Base-by-base conservation (phyloP, 2,329 filamentous ascomycete species). In the Apiospora phragmitis region DNA sequence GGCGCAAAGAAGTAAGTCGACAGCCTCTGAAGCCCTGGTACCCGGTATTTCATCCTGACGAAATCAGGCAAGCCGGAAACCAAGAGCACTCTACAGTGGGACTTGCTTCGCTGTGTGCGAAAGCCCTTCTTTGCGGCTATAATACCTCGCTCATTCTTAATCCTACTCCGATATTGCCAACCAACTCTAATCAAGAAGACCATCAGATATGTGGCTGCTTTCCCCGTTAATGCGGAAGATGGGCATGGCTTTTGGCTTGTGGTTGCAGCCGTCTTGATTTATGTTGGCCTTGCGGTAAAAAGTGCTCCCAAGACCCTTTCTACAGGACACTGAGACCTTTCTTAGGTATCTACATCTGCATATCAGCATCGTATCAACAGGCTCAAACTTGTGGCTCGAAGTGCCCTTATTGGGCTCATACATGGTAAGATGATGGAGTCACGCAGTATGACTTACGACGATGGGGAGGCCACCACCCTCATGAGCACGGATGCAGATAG, bases 401-500 rank as follows among this genome's bases (percentile, higher is more conserved):
- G 80, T 11, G 77, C 79, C 0, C 78, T 82, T 0, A 75, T 82
- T 5, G 79, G 78, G 0, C 75, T 85, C 1, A 81, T 81, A 66
- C 77, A 84, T 69, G 67, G 78, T 32, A 80, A 80, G 47, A 76
- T 75, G 0, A 73, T 83, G n/a, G 7, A 3, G 5, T 24, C 2
- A 2, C 16, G 21, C 21, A 24, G n/a, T 24, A 1, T 24, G 2
- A 16, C 45, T 12, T 7, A 1, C 21, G n/a, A 49, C n/a, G 12
- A 11, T 9, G 80, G 79, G 3, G 78, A 77, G 42, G 79, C 80
- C 1, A 74, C 81, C 2, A 83, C 83, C 0, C 75, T 85, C 0
- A 81, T 82, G 75, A 85, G 79, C 70, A 84, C 78, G 2, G 84
- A 86, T 73, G 77, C 80, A 1, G 79, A 81, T 16, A 77, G 75